phyloP scores from a whole-genome alignment of 768 basidiomycete genomes.

The Atractiella rhizophila region DNA sequence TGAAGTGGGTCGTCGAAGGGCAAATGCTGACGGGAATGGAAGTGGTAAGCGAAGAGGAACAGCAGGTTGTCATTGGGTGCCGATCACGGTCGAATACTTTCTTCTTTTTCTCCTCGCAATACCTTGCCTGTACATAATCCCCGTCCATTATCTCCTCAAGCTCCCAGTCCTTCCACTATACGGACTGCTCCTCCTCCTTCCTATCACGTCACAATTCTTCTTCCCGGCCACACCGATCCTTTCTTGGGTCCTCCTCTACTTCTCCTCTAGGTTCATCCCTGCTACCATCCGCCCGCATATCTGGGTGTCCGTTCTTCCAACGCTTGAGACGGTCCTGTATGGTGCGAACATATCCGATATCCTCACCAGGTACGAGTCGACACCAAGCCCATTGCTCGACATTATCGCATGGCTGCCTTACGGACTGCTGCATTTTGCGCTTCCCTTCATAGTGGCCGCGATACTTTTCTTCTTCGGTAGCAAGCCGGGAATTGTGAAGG shows the following conservation, averaged over 20 bases:
- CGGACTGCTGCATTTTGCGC: slow-evolving; percentile 68
- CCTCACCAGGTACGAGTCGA: slow-evolving; percentile 75
- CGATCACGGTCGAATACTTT: no score
- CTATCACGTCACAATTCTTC: slow-evolving; percentile 38
- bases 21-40: no score
- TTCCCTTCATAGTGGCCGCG: slow-evolving; percentile 65
- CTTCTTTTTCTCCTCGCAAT: no score
- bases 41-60: no score
- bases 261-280: slow-evolving; percentile 65
- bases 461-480: slow-evolving; percentile 65
- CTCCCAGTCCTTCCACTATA: no score
- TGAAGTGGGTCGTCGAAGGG: no score
- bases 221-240: slow-evolving; percentile 60
- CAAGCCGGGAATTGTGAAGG: slow-evolving; percentile 38
- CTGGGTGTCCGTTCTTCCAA: slow-evolving; percentile 76
- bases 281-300: slow-evolving; percentile 42
- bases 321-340: slow-evolving; percentile 78
- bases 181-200: slow-evolving; percentile 42
- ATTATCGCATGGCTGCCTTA: slow-evolving; percentile 90
- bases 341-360: slow-evolving; percentile 96
- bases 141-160: no score
- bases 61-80: no score
- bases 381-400: slow-evolving; percentile 75
- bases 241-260: slow-evolving; percentile 63
- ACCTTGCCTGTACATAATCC: no score